phyloP scores from a whole-genome alignment of 2,329 filamentous ascomycete genomes.

The Bretziella fagacearum region DNA sequence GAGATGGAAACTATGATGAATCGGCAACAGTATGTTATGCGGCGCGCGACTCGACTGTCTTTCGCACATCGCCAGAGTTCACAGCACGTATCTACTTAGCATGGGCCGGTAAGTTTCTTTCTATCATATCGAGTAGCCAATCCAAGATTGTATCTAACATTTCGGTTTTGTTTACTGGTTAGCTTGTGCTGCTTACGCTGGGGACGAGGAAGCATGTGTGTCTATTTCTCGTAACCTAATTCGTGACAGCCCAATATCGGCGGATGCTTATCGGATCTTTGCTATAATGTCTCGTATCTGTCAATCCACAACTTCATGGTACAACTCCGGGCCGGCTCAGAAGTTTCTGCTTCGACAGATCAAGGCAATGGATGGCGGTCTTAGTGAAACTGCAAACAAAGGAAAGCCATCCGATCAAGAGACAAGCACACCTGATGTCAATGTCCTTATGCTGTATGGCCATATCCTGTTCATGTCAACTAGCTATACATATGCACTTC shows the following conservation, averaged over 20 bases:
- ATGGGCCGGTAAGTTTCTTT: slow-evolving; percentile 45
- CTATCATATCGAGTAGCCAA: neutral
- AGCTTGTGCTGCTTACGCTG: slow-evolving; percentile 68
- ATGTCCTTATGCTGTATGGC: slow-evolving; percentile 73
- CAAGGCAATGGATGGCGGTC: slow-evolving; percentile 63
- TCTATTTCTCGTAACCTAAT: slow-evolving; percentile 69
- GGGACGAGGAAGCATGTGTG: slow-evolving; percentile 60
- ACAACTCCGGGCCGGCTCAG: slow-evolving; percentile 64
- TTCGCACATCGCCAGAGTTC: slow-evolving; percentile 51
- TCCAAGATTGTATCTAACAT: neutral
- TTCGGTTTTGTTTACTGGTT: no score
- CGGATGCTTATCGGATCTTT: slow-evolving; percentile 72
- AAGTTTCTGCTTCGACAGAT: slow-evolving; percentile 88
- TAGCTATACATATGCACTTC: slow-evolving; percentile 68
- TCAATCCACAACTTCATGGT: slow-evolving; percentile 56
- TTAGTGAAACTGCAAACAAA: slow-evolving; percentile 20
- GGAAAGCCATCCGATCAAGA: no score
- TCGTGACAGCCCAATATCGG: slow-evolving; percentile 61
- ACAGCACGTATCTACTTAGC: slow-evolving; percentile 59
- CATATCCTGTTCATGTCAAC: slow-evolving; percentile 75
- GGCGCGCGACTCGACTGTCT: slow-evolving; percentile 66
- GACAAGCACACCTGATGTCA: slow-evolving; percentile 47
- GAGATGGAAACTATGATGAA: slow-evolving; percentile 46
- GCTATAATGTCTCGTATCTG: slow-evolving; percentile 60
- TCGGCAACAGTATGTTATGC: slow-evolving; percentile 68